Percentiles rank a stretch among this genome's conserved stretches.
These are phyloP conservation scores for Acanthochlamys bracteata DNA, from an alignment of 106 monocot species.

Conservation along the genomic window DNA sequence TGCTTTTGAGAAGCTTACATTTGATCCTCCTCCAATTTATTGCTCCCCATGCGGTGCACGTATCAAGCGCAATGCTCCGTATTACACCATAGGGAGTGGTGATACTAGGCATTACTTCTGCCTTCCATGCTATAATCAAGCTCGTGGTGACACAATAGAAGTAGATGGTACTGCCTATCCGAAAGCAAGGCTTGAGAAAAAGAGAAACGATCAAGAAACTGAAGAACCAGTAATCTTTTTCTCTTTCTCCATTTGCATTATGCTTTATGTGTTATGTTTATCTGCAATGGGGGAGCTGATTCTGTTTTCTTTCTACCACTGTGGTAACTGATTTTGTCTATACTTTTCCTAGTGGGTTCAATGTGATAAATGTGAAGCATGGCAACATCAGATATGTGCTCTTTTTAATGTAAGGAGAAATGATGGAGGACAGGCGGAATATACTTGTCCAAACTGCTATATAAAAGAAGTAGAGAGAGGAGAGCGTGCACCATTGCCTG, in stretches of 20 bases:
- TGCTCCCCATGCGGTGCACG: conserved; percentile 96
- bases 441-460: conserved; percentile 96
- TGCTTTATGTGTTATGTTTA: background rate
- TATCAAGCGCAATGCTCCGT: conserved; percentile 89
- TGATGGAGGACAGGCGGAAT: conserved; percentile 96
- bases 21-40: conserved; percentile 98
- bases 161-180: conserved; percentile 49
- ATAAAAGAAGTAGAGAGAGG: conserved; percentile 78
- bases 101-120: conserved; percentile 82
- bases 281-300: background rate
- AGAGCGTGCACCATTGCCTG: conserved; percentile 79
- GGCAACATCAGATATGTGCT: conserved; percentile 99
- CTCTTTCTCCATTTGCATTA: background rate
- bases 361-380: conserved; percentile 99
- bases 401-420: conserved; percentile 95
- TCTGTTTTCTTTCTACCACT: background rate
- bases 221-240: conserved; percentile 79
- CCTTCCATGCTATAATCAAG: conserved; percentile 82
- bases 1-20: conserved; percentile 88
- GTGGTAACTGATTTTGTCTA: background rate
- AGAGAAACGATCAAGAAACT: conserved; percentile 89
- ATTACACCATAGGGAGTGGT: conserved; percentile 74
- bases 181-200: conserved; percentile 84
- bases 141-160: conserved; percentile 77
- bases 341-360: conserved; percentile 81